phyloP scores from a whole-genome alignment of 2,329 filamentous ascomycete genomes.

The Xylariaceae sp. region DNA sequence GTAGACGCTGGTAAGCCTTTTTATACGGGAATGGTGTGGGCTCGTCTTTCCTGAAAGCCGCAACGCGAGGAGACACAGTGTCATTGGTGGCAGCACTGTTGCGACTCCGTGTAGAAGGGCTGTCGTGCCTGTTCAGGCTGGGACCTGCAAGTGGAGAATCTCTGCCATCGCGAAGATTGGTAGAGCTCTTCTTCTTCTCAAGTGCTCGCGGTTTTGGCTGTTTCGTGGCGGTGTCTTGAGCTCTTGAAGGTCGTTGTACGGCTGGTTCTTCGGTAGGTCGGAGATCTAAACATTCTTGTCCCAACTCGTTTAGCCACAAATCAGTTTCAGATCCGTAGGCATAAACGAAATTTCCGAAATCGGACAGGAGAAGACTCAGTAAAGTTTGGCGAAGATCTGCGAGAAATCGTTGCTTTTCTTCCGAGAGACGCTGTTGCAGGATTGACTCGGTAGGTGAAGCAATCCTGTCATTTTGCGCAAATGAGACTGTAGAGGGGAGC shows the following conservation, averaged over 20 bases:
- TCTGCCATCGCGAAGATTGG: conserved; percentile 54
- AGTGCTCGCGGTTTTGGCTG: conserved; percentile 48
- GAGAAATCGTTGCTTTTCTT: conserved; percentile 76
- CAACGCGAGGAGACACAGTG: conserved; percentile 32
- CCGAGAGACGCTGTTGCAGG: conserved; percentile 55
- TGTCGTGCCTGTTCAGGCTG: conserved; percentile 37
- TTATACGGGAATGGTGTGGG: conserved; percentile 70
- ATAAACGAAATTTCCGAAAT: conserved; percentile 82
- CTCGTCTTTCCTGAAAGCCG: conserved; percentile 31
- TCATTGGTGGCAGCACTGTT: conserved; percentile 41
- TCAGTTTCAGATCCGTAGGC: conserved; percentile 91
- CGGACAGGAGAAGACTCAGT: conserved; percentile 80
- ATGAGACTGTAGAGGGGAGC: conserved; percentile 43
- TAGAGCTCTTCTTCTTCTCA: conserved; percentile 66
- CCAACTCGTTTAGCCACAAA: conserved; percentile 71
- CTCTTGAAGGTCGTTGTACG: conserved; percentile 36
- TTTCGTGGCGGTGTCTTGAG: conserved; percentile 42
- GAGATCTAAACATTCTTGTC: conserved; percentile 61
- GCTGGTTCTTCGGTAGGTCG: conserved; percentile 52
- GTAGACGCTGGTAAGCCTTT: conserved; percentile 71
- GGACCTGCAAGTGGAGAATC: conserved; percentile 35
- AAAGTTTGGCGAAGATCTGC: conserved; percentile 73
- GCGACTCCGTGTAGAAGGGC: conserved; percentile 36
- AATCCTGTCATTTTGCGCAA: conserved; percentile 60
- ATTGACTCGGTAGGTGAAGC: conserved; percentile 66